Base-by-base conservation (phyloP, 345 rosid genomes). In the Gossypium thurberi region DNA sequence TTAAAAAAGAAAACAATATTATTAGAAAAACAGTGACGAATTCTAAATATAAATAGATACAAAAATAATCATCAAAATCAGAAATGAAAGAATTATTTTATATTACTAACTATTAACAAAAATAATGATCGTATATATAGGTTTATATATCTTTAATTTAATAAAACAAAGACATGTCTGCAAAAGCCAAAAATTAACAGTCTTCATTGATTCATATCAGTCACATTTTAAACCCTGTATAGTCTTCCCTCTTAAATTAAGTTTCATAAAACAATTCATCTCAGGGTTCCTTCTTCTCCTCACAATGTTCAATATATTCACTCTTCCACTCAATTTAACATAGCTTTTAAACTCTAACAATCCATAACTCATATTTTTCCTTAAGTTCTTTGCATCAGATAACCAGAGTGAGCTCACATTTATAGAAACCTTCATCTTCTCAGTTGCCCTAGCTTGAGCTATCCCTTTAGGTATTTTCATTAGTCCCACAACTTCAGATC, bases 201-300 rank as follows among this genome's bases (percentile, higher is more conserved):
- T 37, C 33, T 50, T 11, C 11, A 43, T 65, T 47, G 40, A 33
- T 33, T 50, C 51, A 76, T 2, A 18, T 59, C 61, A 72, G 10
- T 55, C 42, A 69, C 89, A 86, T 2, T 13, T n/a, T 20, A 88
- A 78, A 70, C 71, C 66, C 64, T 78, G 51, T 17, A 84, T 15
- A 15, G 62, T 10, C 0, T 15, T 51, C 37, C 70, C 81, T 12
- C 25, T 70, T 25, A 86, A 72, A 58, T 81, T 65, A 17, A 86
- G 76, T 59, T 15, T 75, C 77, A 88, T 72, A 37, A 71, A 70
- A 37, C 90, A 88, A 77, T 58, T 79, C 87, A 88, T 20, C 53
- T 75, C 74, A 8, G 85, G 75, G 25, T 66, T 72, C 61, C 47
- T 85, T 55, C 44, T 77, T 77, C 72, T 80, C 86, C 66, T 70